Conservation (phyloP, 2,329 filamentous ascomycete genomes). For the Fusarium papillatum region DNA sequence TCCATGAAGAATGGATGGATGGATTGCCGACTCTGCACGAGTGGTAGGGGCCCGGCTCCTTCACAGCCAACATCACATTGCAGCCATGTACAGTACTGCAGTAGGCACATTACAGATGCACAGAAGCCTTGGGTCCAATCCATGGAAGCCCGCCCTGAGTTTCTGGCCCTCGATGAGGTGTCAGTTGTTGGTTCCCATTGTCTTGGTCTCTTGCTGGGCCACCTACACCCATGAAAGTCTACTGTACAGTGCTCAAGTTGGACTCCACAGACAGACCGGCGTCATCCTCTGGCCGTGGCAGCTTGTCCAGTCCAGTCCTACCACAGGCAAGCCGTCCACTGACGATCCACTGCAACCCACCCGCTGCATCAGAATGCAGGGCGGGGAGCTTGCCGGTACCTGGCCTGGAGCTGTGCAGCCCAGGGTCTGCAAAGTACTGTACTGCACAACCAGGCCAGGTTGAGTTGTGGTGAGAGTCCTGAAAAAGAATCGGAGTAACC, state of each 20-base stretch:
- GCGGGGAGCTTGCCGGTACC: conserved; percentile 18
- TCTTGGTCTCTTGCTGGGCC: background rate
- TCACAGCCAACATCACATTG: background rate
- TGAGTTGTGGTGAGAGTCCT: background rate
- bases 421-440: conserved; percentile 10
- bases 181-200: conserved; percentile 25
- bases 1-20: background rate
- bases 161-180: conserved; percentile 14
- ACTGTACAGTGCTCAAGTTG: background rate
- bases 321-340: conserved; percentile 1
- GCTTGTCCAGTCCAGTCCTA: background rate
- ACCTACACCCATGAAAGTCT: conserved; percentile 6
- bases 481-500: conserved; percentile 13
- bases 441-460: background rate
- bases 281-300: background rate
- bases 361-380: conserved; percentile 10
- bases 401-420: conserved; percentile 11
- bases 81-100: background rate
- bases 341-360: conserved; percentile 13
- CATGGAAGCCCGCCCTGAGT: conserved; percentile 6
- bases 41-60: conserved; percentile 3
- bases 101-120: conserved; percentile 6
- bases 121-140: conserved; percentile 6
- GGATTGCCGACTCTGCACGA: background rate
- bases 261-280: background rate